These are phyloP conservation scores for Auriscalpium vulgare DNA, from an alignment of 768 basidiomycete species.

Conservation along the genomic window DNA sequence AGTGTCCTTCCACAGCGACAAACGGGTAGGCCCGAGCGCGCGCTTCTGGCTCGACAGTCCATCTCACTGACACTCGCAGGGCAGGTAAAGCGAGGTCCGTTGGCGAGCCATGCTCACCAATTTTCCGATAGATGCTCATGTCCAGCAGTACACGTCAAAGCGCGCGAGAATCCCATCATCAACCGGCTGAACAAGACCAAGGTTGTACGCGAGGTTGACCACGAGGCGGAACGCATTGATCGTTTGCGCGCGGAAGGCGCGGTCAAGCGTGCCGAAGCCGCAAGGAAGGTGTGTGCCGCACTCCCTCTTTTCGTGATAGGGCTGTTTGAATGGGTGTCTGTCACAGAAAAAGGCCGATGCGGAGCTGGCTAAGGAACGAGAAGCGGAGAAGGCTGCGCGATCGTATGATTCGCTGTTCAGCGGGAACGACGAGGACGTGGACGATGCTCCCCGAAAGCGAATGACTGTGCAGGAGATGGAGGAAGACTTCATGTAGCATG, in stretches of 20 bases:
- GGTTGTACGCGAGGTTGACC: conserved; percentile 74
- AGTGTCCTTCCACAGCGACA: conserved; percentile 91
- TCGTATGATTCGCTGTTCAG: conserved; percentile 80
- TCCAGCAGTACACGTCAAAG: conserved; percentile 58
- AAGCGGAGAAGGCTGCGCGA: conserved; percentile 81
- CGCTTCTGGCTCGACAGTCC: too few species aligned
- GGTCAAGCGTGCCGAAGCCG: conserved; percentile 49
- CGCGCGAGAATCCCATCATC: conserved; percentile 82
- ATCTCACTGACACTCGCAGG: too few species aligned
- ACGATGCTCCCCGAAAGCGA: conserved; percentile 31
- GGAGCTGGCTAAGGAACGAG: conserved; percentile 66
- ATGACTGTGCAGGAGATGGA: conserved; percentile 71
- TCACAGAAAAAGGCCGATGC: conserved; percentile 70
- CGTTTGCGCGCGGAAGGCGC: conserved; percentile 73
- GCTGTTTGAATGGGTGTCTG: background rate
- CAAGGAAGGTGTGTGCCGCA: conserved; percentile 49
- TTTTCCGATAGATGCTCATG: background rate
- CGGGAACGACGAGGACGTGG: conserved; percentile 50
- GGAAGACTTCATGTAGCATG: conserved; percentile 76
- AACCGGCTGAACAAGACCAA: conserved; percentile 95
- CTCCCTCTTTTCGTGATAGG: background rate
- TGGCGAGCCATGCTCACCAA: background rate
- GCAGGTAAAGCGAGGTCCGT: conserved; percentile 73
- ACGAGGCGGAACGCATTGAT: conserved; percentile 82
- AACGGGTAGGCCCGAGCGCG: conserved; percentile 43